These are phyloP conservation scores for Fusarium tanahbumbuense DNA, from an alignment of 2,329 filamentous ascomycete genomes.

Conservation along the genomic window DNA sequence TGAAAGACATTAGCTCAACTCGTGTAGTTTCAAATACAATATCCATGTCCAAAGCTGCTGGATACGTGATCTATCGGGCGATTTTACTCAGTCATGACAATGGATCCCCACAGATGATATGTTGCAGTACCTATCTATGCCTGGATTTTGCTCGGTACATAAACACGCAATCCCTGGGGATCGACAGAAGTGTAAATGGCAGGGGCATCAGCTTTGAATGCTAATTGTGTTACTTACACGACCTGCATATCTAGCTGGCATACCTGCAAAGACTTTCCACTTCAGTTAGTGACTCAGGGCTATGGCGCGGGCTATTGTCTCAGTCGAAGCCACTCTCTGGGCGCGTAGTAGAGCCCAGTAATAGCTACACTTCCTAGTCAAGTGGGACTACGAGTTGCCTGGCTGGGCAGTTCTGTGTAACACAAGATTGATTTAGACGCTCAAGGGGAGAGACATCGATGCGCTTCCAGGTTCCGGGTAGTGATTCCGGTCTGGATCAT, in stretches of 20 bases:
- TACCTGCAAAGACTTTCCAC: slow-evolving; percentile 12
- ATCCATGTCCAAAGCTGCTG: neutral
- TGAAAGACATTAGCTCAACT: neutral
- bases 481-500: slow-evolving; percentile 1
- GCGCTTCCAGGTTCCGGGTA: neutral
- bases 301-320: slow-evolving; percentile 30
- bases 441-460: neutral
- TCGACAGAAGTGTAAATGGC: slow-evolving; percentile 6
- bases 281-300: slow-evolving; percentile 1
- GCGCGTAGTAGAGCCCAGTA: slow-evolving; percentile 2
- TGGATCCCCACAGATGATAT: neutral
- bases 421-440: neutral
- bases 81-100: neutral
- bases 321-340: slow-evolving; percentile 22
- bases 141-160: neutral
- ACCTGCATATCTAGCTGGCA: neutral
- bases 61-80: neutral
- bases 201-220: slow-evolving; percentile 6
- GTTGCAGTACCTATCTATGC: neutral
- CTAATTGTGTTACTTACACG: neutral
- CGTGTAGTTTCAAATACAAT: neutral
- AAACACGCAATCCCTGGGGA: neutral
- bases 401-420: neutral
- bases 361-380: neutral
- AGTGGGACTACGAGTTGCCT: neutral